Evolutionary conservation across 495 filamentous ascomycete species (phyloP).

Genomic region (Cenococcum geophilum): DNA sequence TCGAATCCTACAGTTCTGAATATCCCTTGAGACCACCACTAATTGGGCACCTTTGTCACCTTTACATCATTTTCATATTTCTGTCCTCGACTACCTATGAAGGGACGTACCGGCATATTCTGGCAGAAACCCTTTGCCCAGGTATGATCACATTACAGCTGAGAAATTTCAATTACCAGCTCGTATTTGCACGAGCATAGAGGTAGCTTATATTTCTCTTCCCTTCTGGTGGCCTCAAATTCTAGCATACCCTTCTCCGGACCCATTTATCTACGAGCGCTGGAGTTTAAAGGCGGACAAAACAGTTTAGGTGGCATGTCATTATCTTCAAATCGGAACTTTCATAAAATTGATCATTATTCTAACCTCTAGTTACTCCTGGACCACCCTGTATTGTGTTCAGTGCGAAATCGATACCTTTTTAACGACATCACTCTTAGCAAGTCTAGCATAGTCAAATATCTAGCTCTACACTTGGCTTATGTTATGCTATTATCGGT

Average conservation of each 20-base stretch:
- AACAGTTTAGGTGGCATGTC: neutral
- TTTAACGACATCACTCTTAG: neutral
- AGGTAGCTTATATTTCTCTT: neutral
- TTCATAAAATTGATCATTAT: neutral
- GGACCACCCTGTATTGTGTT: neutral
- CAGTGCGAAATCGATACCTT: neutral
- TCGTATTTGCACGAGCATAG: neutral
- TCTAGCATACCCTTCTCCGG: neutral
- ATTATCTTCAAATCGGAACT: neutral
- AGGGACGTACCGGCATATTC: neutral
- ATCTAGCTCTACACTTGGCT: too few relatives aligned
- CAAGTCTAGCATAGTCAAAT: too few relatives aligned
- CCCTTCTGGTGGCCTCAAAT: neutral
- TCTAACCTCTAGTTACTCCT: neutral
- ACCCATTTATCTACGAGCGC: neutral
- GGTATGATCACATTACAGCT: neutral
- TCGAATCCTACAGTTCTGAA: neutral
- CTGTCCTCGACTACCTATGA: neutral
- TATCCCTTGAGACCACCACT: neutral
- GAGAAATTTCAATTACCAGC: neutral
- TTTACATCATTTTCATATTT: neutral
- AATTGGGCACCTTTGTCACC: neutral
- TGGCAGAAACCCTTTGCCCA: neutral
- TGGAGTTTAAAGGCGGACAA: neutral
- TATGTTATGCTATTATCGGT: too few relatives aligned